Conservation (phyloP, 2,329 filamentous ascomycete species). For the Rachicladosporium sp. region DNA sequence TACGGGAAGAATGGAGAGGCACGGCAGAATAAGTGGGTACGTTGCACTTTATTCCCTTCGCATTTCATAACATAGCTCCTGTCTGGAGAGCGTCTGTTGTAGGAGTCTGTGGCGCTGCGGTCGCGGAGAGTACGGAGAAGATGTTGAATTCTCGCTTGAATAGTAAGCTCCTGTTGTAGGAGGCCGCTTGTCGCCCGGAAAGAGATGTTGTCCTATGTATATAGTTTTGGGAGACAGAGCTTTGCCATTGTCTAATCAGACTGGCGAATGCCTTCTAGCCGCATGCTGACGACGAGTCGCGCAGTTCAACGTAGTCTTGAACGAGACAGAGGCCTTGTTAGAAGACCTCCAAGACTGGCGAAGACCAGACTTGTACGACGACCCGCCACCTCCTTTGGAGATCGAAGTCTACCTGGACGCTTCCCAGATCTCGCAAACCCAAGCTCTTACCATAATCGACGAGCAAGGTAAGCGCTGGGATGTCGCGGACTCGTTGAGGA, state of each 20-base stretch:
- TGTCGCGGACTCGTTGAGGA: conserved; percentile 61
- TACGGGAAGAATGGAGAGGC: conserved; percentile 47
- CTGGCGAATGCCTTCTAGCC: not conserved
- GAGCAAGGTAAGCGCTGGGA: conserved; percentile 88
- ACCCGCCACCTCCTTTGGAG: conserved; percentile 68
- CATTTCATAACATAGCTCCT: no score
- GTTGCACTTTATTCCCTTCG: conserved; percentile 21
- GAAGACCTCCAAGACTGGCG: conserved; percentile 77
- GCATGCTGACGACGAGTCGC: conserved; percentile 1
- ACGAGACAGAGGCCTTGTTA: conserved; percentile 78
- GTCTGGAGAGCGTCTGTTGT: no score
- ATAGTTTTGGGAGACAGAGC: no score
- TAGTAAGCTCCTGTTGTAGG: no score
- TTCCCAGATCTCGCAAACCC: conserved; percentile 61
- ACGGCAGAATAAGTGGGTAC: conserved; percentile 78
- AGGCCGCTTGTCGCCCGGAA: no score
- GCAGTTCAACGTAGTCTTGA: conserved; percentile 89
- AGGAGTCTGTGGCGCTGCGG: no score
- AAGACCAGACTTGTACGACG: conserved; percentile 61
- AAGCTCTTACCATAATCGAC: conserved; percentile 78
- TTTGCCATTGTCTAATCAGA: no score
- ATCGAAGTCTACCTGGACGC: conserved; percentile 70
- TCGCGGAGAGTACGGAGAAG: no score
- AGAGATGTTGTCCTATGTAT: no score
- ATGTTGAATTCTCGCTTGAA: no score